phyloP scores from a whole-genome alignment of 1,284 basidiomycete species.

The Leccinum huronense region DNA sequence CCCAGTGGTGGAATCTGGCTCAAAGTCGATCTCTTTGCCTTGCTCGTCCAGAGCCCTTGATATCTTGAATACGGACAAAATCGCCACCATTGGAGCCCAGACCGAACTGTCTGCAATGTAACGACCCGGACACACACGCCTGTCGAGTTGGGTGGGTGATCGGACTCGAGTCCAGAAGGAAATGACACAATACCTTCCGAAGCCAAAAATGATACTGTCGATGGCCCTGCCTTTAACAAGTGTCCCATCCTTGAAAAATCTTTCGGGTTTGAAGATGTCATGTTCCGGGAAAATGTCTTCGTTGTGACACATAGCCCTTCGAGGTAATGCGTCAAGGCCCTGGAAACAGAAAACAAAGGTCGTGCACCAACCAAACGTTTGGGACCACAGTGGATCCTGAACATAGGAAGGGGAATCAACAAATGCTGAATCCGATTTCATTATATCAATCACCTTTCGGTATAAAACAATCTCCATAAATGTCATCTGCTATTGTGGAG shows the following conservation, averaged over 20 bases:
- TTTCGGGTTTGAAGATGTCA: constrained; percentile 41
- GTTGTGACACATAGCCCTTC: constrained; percentile 46
- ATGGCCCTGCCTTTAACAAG: constrained; percentile 36
- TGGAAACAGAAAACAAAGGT: not conserved
- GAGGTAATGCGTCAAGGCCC: not conserved
- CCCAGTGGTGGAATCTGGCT: constrained; percentile 19
- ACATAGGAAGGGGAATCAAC: not conserved
- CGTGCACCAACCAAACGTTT: constrained; percentile 43
- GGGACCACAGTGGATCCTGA: constrained; percentile 39
- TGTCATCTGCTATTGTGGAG: constrained; percentile 41
- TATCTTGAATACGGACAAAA: constrained; percentile 26
- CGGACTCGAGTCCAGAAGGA: not conserved
- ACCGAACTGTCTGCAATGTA: constrained; percentile 26
- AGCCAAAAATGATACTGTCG: constrained; percentile 41
- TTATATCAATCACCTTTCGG: constrained; percentile 36
- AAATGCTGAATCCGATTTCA: not conserved
- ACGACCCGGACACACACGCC: constrained; percentile 32
- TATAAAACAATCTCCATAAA: constrained; percentile 43
- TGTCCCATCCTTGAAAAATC: constrained; percentile 34
- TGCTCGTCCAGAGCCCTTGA: constrained; percentile 18
- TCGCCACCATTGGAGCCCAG: constrained; percentile 26
- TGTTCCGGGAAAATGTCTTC: constrained; percentile 40
- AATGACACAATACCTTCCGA: constrained; percentile 36
- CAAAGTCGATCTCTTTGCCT: constrained; percentile 22
- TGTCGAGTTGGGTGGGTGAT: not conserved